A percentile compares a stretch with the other conserved stretches of the same genome.
Evolutionary conservation across 345 rosid genomes (phyloP).

Genomic region (Pistacia vera): DNA sequence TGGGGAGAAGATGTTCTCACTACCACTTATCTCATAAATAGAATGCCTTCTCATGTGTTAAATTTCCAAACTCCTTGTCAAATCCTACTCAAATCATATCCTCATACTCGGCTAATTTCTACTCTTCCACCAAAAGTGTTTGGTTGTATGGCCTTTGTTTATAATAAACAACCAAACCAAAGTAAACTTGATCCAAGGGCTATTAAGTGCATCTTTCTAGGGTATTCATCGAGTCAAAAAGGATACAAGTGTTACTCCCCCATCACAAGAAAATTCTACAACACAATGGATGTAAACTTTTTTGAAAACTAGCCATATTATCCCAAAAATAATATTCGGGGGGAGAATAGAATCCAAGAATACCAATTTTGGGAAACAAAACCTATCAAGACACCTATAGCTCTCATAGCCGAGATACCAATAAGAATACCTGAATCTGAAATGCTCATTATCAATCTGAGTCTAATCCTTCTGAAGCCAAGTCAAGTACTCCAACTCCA

Average conservation of each 20-base stretch:
- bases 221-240: no score
- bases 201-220: background rate
- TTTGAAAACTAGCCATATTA: background rate
- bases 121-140: background rate
- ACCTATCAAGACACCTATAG: background rate
- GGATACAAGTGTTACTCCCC: no score
- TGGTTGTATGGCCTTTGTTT: background rate
- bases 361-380: background rate
- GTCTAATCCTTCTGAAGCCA: background rate
- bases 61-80: background rate
- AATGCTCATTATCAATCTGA: no score
- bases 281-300: background rate
- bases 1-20: background rate
- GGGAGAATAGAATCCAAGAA: background rate
- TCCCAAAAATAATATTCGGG: background rate
- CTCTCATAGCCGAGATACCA: background rate
- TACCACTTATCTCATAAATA: background rate
- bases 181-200: background rate
- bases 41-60: background rate
- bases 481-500: background rate
- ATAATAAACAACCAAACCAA: background rate
- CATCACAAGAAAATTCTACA: background rate
- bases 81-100: background rate
- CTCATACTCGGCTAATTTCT: fast-evolving
- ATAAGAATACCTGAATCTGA: background rate